A percentile compares a stretch with the other conserved stretches of the same genome.
phyloP scores from a whole-genome alignment of 2,329 filamentous ascomycete genomes.

The Boeremia lycopersici region DNA sequence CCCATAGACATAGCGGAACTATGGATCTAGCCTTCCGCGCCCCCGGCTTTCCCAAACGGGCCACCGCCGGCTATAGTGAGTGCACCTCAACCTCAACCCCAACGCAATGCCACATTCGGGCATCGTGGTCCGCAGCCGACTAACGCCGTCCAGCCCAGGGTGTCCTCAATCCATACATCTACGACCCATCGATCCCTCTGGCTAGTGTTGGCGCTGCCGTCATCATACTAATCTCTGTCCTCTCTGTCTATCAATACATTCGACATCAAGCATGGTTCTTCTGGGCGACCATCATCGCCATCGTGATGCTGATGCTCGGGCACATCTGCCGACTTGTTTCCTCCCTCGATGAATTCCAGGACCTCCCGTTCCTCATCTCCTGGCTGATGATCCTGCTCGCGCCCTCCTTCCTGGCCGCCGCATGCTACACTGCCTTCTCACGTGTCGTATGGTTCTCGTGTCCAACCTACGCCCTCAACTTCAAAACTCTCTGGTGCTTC shows the following conservation, averaged over 20 bases:
- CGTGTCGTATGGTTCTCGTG: slow-evolving; percentile 53
- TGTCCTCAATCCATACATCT: slow-evolving; percentile 53
- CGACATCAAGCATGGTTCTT: slow-evolving; percentile 47
- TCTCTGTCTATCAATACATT: slow-evolving; percentile 42
- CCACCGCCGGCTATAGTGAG: slow-evolving; percentile 28
- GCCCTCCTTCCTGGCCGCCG: slow-evolving; percentile 57
- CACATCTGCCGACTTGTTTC: slow-evolving; percentile 59
- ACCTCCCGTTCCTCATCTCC: slow-evolving; percentile 49
- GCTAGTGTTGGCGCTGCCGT: slow-evolving; percentile 52
- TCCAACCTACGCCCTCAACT: slow-evolving; percentile 47
- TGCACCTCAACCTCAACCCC: slow-evolving; percentile 7
- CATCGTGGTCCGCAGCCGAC: neutral
- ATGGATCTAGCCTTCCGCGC: slow-evolving; percentile 25
- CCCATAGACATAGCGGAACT: slow-evolving; percentile 8
- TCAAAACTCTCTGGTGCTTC: slow-evolving; percentile 52
- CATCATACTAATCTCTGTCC: slow-evolving; percentile 46
- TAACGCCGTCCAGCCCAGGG: slow-evolving; percentile 18
- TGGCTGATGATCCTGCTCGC: slow-evolving; percentile 56
- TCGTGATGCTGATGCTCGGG: slow-evolving; percentile 56
- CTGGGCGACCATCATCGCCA: slow-evolving; percentile 42
- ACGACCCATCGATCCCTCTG: slow-evolving; percentile 53
- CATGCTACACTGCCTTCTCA: slow-evolving; percentile 57
- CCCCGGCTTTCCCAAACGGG: slow-evolving; percentile 33
- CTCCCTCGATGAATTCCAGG: slow-evolving; percentile 37
- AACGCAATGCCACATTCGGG: neutral